Evolutionary conservation across 1,284 basidiomycete species (phyloP).

Genomic region (Xerocomus cyaneibrunnescens): DNA sequence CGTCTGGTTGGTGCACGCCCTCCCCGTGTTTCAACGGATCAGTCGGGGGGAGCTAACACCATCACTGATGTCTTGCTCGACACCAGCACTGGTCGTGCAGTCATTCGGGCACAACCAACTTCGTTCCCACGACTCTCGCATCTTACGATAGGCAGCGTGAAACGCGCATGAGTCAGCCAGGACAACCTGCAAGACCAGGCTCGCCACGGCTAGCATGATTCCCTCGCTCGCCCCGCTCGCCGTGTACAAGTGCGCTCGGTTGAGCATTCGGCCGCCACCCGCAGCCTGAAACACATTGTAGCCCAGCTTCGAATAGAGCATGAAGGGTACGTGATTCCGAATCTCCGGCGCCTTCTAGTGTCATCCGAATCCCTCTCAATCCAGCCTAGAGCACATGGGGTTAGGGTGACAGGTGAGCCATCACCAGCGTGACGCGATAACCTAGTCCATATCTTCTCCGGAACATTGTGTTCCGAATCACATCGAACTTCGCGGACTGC

Average conservation of each 20-base stretch:
- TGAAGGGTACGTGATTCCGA: constrained; percentile 1
- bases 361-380: neutral
- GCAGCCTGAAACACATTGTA: neutral
- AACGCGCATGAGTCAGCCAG: neutral
- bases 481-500: neutral
- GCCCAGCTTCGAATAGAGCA: neutral
- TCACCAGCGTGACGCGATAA: neutral
- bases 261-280: neutral
- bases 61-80: neutral
- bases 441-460: neutral
- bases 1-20: no score
- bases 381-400: neutral
- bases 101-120: neutral
- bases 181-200: neutral
- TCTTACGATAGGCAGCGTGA: constrained; percentile 13
- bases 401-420: neutral
- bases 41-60: no score
- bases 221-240: neutral
- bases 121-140: neutral
- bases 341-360: neutral
- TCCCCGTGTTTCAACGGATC: no score
- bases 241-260: neutral
- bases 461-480: neutral
- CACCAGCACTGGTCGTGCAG: neutral
- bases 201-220: neutral